Conservation (phyloP, 2,329 filamentous ascomycete species). For the Didymella lethalis region DNA sequence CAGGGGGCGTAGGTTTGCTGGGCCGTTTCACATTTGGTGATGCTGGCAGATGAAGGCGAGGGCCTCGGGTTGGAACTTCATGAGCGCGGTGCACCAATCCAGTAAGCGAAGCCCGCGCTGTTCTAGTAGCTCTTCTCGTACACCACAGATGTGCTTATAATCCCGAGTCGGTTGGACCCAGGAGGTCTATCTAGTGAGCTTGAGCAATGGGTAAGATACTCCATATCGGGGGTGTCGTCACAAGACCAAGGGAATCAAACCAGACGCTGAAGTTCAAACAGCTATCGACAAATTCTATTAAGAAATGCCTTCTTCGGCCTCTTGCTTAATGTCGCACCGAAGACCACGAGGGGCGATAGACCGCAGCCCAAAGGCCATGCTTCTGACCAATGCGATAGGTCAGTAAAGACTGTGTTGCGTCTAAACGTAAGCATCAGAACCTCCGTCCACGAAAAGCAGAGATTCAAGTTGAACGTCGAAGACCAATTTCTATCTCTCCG, state of each 20-base stretch:
- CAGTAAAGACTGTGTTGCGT: background rate
- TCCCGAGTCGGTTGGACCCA: background rate
- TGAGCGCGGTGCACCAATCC: background rate
- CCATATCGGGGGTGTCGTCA: background rate
- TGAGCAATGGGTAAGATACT: background rate
- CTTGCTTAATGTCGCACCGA: background rate
- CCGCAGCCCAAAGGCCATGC: background rate
- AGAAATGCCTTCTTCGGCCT: background rate
- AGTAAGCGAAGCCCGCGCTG: background rate
- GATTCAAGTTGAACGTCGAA: background rate
- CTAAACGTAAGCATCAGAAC: background rate
- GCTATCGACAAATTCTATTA: background rate
- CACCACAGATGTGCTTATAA: background rate
- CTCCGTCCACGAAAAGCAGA: background rate
- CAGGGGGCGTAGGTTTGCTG: background rate
- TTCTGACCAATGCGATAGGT: background rate
- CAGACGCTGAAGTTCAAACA: background rate
- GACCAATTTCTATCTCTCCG: conserved; percentile 8
- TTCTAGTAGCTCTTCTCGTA: background rate
- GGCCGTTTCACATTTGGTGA: background rate
- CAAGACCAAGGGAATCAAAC: background rate
- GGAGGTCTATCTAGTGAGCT: background rate
- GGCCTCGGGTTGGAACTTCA: background rate
- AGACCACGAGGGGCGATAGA: background rate
- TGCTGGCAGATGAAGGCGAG: background rate